phyloP scores from a whole-genome alignment of 202 grass and related monocot species.

The Sporobolus alterniflorus region DNA sequence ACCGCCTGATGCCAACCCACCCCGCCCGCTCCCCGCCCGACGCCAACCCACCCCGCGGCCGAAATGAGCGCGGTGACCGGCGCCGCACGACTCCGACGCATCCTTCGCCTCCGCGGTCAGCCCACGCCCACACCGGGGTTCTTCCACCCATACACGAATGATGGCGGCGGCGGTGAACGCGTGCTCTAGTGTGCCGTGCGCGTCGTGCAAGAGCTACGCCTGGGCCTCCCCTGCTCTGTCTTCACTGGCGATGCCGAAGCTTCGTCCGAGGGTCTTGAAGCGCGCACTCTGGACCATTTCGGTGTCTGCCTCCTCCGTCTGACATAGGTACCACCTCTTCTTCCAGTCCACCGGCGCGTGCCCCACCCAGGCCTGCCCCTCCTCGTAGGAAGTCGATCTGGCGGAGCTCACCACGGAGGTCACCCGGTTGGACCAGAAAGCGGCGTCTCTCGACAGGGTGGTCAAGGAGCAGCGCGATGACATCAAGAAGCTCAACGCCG shows the following conservation, averaged over 20 bases:
- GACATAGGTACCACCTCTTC: conserved; percentile 82
- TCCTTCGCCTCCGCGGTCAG: neutral
- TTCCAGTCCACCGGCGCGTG: conserved; percentile 74
- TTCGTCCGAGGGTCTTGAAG: conserved; percentile 55
- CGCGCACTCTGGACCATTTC: conserved; percentile 73
- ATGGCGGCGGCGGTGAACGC: conserved; percentile 91
- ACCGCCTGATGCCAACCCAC: no score
- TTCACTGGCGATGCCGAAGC: conserved; percentile 89
- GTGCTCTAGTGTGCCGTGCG: conserved; percentile 92
- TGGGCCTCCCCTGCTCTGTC: conserved; percentile 64
- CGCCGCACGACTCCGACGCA: conserved; percentile 19
- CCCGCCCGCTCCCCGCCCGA: no score
- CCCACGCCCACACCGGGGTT: conserved; percentile 45
- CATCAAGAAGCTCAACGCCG: conserved; percentile 57
- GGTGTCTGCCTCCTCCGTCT: conserved; percentile 70
- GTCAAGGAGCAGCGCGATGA: conserved; percentile 58
- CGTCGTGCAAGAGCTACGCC: conserved; percentile 73
- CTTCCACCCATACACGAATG: conserved; percentile 98
- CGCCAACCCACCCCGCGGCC: no score
- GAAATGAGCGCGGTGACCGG: no score
- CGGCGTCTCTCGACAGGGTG: conserved; percentile 38
- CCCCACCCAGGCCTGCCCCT: conserved; percentile 22
- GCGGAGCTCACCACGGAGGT: conserved; percentile 61
- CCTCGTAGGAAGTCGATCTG: conserved; percentile 27
- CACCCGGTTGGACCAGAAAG: conserved; percentile 62